phyloP scores from a whole-genome alignment of 805 yeast genomes.

The Saccharomycopsis vini region DNA sequence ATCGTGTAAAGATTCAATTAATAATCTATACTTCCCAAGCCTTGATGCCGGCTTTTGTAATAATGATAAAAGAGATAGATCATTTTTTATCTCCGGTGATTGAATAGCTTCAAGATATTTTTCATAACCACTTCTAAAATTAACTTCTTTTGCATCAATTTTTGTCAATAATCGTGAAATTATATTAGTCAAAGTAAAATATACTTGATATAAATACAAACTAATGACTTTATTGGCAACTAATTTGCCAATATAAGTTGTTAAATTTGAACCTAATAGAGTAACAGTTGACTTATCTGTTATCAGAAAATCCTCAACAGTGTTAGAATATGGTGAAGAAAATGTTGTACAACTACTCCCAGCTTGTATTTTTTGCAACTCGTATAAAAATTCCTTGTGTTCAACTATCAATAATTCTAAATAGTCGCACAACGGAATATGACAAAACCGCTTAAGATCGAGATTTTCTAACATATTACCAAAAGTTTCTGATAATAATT shows the following conservation, averaged over 20 bases:
- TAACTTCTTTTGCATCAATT: constrained; percentile 19
- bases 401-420: constrained; percentile 21
- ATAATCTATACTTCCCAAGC: constrained; percentile 10
- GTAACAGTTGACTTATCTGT: not conserved
- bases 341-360: constrained; percentile 12
- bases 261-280: not conserved
- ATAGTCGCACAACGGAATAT: constrained; percentile 26
- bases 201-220: constrained; percentile 28
- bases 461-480: constrained; percentile 30
- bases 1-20: constrained; percentile 5
- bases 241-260: not conserved
- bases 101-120: constrained; percentile 36
- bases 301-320: not conserved
- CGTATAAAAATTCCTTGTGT: constrained; percentile 27
- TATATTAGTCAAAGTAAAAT: constrained; percentile 27
- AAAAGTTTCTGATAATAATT: constrained; percentile 35
- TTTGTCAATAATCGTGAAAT: constrained; percentile 28
- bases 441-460: constrained; percentile 29
- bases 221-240: constrained; percentile 21
- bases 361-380: constrained; percentile 20
- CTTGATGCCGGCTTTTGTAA: constrained; percentile 15
- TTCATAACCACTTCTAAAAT: constrained; percentile 25
- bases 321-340: not conserved
- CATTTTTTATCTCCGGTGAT: constrained; percentile 29
- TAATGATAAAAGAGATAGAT: constrained; percentile 36